A percentile compares a stretch with the other conserved stretches of the same genome.
Evolutionary conservation across 176 grass and related monocot genomes (phyloP).

Genomic region (Phoenix roebelenii): DNA sequence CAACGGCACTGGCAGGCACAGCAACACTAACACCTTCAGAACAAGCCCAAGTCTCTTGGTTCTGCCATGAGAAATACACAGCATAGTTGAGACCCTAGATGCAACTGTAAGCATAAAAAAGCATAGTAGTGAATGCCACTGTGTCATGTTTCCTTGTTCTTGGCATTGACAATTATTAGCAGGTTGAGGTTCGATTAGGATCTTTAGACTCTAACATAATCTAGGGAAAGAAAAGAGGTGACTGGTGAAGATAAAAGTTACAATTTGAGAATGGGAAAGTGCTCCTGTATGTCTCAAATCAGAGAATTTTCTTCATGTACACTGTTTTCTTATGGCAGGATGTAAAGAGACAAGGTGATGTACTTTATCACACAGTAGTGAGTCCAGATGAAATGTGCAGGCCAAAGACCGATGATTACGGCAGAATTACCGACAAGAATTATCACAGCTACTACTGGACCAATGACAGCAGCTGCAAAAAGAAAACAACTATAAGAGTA

Average conservation of each 20-base stretch:
- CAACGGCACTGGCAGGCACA: slow-evolving; percentile 37
- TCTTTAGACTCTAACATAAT: no score
- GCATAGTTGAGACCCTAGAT: no score
- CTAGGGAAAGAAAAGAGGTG: no score
- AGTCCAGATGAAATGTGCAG: slow-evolving; percentile 83
- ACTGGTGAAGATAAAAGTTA: no score
- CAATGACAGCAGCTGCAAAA: slow-evolving; percentile 44
- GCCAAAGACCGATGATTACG: slow-evolving; percentile 65
- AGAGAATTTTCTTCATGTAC: no score
- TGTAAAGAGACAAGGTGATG: slow-evolving; percentile 12
- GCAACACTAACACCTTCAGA: slow-evolving; percentile 46
- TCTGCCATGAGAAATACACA: slow-evolving; percentile 18
- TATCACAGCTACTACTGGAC: slow-evolving; percentile 30
- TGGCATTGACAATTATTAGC: no score
- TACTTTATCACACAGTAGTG: slow-evolving; percentile 77
- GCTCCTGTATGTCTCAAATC: no score
- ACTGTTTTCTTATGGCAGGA: background rate
- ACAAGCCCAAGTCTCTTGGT: slow-evolving; percentile 47
- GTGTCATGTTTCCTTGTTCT: no score
- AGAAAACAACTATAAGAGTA: background rate
- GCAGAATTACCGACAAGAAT: slow-evolving; percentile 48
- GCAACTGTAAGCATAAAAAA: no score
- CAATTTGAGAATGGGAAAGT: no score
- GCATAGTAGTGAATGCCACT: no score
- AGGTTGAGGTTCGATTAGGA: no score